phyloP scores from a whole-genome alignment of 805 yeast genomes.

The Lipomyces mesembrius region DNA sequence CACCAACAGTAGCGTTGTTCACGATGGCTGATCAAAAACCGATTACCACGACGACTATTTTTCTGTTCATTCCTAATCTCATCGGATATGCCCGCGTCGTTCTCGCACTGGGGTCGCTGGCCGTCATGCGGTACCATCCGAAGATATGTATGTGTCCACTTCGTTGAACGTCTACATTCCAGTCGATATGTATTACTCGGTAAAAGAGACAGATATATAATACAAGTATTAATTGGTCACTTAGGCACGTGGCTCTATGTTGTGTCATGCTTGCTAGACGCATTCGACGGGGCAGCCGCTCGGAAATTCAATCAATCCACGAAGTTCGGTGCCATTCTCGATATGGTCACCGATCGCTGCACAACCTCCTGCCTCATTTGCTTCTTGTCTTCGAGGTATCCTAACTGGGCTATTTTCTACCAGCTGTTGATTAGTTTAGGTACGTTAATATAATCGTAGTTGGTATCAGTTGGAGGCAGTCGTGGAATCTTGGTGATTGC shows the following conservation, averaged over 20 bases:
- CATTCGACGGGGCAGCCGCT: constrained; percentile 96
- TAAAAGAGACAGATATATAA: too few species aligned
- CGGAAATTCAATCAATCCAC: constrained; percentile 87
- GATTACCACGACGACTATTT: constrained; percentile 59
- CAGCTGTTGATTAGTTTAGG: constrained; percentile 77
- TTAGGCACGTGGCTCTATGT: constrained; percentile 66
- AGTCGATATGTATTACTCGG: background rate
- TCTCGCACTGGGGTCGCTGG: constrained; percentile 78
- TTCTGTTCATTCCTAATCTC: constrained; percentile 84
- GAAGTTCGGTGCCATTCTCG: constrained; percentile 92
- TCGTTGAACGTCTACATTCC: background rate
- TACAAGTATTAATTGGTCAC: background rate
- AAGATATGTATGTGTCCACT: constrained; percentile 54
- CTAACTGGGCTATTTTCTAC: constrained; percentile 68
- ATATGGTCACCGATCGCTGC: constrained; percentile 98
- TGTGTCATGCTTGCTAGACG: constrained; percentile 89
- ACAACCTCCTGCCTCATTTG: constrained; percentile 94
- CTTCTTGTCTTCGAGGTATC: constrained; percentile 79
- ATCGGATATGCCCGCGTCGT: constrained; percentile 87
- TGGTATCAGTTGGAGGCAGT: background rate
- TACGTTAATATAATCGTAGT: background rate
- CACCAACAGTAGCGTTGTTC: background rate
- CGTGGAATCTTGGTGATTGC: background rate
- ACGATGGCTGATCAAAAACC: constrained; percentile 12
- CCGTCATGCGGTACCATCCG: constrained; percentile 84